Evolutionary conservation across 306 rosid species (phyloP).

Genomic region (Quercus mongolica): DNA sequence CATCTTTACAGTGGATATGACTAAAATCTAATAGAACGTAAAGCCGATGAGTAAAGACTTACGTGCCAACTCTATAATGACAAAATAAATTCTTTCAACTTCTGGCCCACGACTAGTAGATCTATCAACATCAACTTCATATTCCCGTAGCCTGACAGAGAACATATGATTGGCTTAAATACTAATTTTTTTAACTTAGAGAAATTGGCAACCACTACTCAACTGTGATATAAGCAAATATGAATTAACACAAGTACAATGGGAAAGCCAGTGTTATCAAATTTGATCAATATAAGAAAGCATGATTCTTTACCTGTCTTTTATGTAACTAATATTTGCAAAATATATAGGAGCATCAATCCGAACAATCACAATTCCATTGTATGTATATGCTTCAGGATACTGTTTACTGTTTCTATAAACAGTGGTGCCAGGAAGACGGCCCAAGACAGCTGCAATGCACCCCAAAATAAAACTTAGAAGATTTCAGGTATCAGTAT

Average conservation of each 20-base stretch:
- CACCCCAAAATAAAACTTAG: conserved; percentile 28
- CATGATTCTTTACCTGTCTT: conserved; percentile 64
- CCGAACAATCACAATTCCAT: conserved; percentile 94
- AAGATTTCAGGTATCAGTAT: background rate
- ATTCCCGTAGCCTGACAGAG: conserved; percentile 77
- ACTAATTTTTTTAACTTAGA: conserved; percentile 3
- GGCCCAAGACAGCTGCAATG: conserved; percentile 93
- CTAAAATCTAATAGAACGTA: background rate
- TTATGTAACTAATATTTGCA: conserved; percentile 84
- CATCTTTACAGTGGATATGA: background rate
- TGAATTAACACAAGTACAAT: background rate
- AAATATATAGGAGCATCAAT: conserved; percentile 94
- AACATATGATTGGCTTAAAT: conserved; percentile 19
- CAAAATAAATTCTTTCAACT: conserved; percentile 85
- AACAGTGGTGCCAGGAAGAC: conserved; percentile 97
- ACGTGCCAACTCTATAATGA: conserved; percentile 95
- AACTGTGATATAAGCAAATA: background rate
- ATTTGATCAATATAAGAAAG: conserved; percentile 1
- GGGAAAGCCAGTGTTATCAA: background rate
- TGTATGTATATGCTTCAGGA: conserved; percentile 92
- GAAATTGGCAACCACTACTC: conserved; percentile 18
- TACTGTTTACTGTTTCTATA: conserved; percentile 84
- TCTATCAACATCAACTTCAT: conserved; percentile 71
- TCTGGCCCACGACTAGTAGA: conserved; percentile 77
- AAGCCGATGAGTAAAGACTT: conserved; percentile 42